Evolutionary conservation across 352 stramenopile genomes (phyloP), one percentile per base, ranked within the genome.

Genomic region (Plasmopara muralis): DNA sequence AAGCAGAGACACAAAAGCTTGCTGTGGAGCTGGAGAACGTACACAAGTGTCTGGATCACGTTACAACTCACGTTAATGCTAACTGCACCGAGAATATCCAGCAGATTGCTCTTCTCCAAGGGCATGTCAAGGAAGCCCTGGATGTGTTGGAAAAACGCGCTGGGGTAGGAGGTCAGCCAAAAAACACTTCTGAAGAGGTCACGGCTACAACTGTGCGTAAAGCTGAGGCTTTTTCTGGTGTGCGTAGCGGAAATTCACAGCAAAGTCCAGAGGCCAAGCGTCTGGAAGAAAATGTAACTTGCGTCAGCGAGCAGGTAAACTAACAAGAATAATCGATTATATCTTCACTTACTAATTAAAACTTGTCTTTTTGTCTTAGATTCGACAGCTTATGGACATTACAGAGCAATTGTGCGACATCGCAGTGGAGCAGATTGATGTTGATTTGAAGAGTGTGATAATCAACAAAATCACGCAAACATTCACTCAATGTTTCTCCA

Each of bases 1-100:
- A 91, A 39, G 74, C 80, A 2, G 80, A 91, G 55, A 91, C 77
- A 1, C 80, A 91, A 53, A 87, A 87, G 47, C 68, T 91, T 8
- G 77, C 77, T 0, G 63, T 86, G 12, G 80, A 91, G 46, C 63
- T 91, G 4, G 80, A 91, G 44, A 76, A 57, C 20, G 62, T 84
- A 13, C 80, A 91, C 50, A 87, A 86, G 55, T 74, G 63, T 20
- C 55, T 85, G 10, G 69, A 55, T 10, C 72, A 83, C 38, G 62
- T 85, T 33, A 70, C 58, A 18, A 77, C 85, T 5, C 68, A 78
- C 39, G 66, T 81, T 4, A 71, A 70, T 29, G 70, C 72, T 0
- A 77, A 72, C 12, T 87, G 76, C 55, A 69, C 72, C 6, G 57
- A 72, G 9, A 82, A 72, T 20, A 60, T 83, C 13, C 77, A 80